Evolutionary conservation across 1,284 basidiomycete species (phyloP).

Genomic region (Exsudoporus floridanus): DNA sequence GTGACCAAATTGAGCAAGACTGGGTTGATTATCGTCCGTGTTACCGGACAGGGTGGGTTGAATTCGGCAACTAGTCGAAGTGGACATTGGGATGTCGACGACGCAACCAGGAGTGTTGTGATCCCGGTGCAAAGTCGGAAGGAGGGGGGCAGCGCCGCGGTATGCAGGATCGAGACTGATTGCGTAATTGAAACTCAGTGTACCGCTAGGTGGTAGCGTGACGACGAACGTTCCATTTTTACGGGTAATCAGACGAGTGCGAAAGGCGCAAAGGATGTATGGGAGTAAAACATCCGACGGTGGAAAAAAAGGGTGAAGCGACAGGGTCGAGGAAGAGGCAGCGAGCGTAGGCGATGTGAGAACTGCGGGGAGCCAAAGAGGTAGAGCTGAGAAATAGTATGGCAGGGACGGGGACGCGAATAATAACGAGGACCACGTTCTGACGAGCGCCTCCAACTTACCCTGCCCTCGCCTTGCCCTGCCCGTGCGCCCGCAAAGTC

Average conservation of each 20-base stretch:
- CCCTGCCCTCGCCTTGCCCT: neutral
- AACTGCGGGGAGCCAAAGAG: constrained; percentile 7
- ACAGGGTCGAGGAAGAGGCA: neutral
- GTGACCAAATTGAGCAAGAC: neutral
- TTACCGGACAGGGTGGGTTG: neutral
- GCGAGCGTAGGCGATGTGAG: constrained; percentile 5
- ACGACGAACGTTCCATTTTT: neutral
- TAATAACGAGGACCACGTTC: neutral
- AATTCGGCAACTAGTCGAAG: constrained; percentile 11
- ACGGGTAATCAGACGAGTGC: neutral
- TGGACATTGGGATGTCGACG: neutral
- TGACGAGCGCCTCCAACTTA: neutral
- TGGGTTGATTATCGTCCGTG: neutral
- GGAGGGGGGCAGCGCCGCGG: no score
- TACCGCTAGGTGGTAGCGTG: neutral
- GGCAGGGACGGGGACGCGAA: neutral
- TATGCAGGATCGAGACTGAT: neutral
- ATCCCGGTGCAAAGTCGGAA: neutral
- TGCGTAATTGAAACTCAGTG: neutral
- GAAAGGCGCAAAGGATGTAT: neutral
- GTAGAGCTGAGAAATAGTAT: constrained; percentile 7
- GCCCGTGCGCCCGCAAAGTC: neutral
- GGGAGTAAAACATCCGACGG: neutral
- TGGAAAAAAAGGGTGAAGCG: neutral
- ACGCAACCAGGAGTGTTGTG: neutral